Base-by-base conservation (phyloP, 305 asterid species). In the Ruellia speciosa region DNA sequence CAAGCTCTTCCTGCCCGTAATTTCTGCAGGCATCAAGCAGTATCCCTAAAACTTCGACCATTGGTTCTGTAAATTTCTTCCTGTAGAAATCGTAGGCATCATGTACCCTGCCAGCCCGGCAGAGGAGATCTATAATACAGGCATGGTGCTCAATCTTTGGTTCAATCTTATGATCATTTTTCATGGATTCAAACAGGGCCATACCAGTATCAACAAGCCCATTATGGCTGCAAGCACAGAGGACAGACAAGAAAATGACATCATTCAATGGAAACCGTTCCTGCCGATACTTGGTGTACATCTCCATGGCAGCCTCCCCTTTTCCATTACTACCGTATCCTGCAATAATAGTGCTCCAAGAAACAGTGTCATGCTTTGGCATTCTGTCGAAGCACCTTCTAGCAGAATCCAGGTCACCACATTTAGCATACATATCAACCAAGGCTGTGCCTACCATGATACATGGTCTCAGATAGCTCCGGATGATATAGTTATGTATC, bases 341-440 rank as follows among this genome's bases (percentile, higher is more conserved):
- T 13, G 79, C 68, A 48, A 88, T 83, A 20, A 88, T 82, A 9
- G 94, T 69, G 73, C 86, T 82, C 92, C 97, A 88, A 12, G 86
- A 82, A 55, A 86, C 72, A n/a, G 66, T 58, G 62, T 86, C 95
- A 17, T 72, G 89, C 15, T 65, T 67, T 49, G 60, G 70, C 86
- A 88, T 81, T 51, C 75, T 66, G 50, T 81, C 82, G 34, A 81
- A 86, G 71, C 87, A 84, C 69, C 65, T 81, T 61, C 85, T 81
- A 14, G 94, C 87, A 58, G 74, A 75, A 59, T 51, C 67, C 39
- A 88, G 63, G 68, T 82, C 81, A 8, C 97, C 95, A 34, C 97
- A 88, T 76, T 86, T 86, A 59, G 80, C 84, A 63, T 88, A 88
- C 95, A 88, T 83, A 64, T 88, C 95, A 49, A 88, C 85, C 75